Percentiles rank a stretch among this genome's conserved stretches.
These are phyloP conservation scores for Actinomortierella wolfii DNA, from an alignment of 371 early-diverging fungal genomes.

Conservation along the genomic window DNA sequence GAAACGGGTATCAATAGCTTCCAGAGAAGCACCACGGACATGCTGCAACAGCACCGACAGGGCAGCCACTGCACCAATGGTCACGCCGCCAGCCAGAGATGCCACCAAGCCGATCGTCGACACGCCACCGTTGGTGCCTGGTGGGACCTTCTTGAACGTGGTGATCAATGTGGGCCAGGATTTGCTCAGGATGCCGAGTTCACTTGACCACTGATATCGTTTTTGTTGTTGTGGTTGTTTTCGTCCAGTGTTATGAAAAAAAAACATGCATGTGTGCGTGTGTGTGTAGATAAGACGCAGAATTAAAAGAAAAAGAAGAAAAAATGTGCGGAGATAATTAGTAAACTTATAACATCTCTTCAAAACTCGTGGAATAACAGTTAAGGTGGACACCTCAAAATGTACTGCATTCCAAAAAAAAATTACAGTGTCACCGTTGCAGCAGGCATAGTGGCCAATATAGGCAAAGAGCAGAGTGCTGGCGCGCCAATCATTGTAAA, in stretches of 20 bases:
- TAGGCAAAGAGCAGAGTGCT: conserved; percentile 18
- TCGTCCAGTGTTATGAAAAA: too few species aligned
- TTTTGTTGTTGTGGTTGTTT: too few species aligned
- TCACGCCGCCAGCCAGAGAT: conserved; percentile 74
- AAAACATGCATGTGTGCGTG: conserved; percentile 1
- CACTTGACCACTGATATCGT: conserved; percentile 83
- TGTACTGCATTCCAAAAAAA: too few species aligned
- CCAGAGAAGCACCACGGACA: conserved; percentile 37
- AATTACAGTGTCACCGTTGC: conserved; percentile 87
- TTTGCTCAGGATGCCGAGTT: conserved; percentile 79
- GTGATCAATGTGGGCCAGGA: conserved; percentile 81
- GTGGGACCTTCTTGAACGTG: conserved; percentile 72
- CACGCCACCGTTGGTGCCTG: conserved; percentile 90
- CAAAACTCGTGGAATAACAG: too few species aligned
- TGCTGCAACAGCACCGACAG: conserved; percentile 55
- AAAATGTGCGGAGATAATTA: too few species aligned
- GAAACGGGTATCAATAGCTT: conserved; percentile 17
- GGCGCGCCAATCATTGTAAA: conserved; percentile 60
- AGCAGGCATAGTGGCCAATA: conserved; percentile 79
- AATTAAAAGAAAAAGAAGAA: too few species aligned
- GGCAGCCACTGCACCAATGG: conserved; percentile 71
- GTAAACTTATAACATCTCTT: too few species aligned
- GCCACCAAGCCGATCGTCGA: conserved; percentile 68
- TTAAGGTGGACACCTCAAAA: too few species aligned
- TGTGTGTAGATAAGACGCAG: too few species aligned